Base-by-base conservation (phyloP, 2,329 filamentous ascomycete genomes). In the Trichoderma sp. region DNA sequence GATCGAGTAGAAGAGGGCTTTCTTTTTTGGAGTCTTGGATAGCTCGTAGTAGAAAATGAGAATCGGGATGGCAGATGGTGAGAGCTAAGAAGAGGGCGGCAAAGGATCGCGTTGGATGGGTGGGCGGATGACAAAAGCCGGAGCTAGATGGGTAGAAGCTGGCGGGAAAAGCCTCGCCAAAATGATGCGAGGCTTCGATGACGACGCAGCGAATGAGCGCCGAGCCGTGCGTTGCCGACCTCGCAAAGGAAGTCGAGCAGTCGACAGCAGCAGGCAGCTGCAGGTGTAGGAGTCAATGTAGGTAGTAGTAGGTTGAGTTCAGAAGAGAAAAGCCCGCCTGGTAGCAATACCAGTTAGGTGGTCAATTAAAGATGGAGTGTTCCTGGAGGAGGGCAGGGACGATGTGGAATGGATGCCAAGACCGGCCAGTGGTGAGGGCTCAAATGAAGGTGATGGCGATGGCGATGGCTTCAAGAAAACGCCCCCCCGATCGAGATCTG, bases 131-230 rank as follows among this genome's bases (percentile, higher is more conserved):
- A 40, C 59, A 61, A 47, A 59, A 61, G 33, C 29, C 58, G 65
- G 35, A 16, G 40, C 24, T 68, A 59, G 64, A 59, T n/a, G 64
- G 55, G 24, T 60, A 59, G 64, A 59, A 43, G 64, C 43, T 67
- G 64, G 64, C 40, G 59, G 64, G 68, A 69, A 69, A 64, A 69
- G 68, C 66, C 66, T 68, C 66, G 66, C 52, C 53, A 61, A 55
- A 56, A 68, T 52, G 59, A 58, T 55, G 58, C 57, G 47, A 49
- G 19, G 47, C 40, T 49, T 49, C 40, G 63, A 52, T 64, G 67
- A 49, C 60, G 62, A 66, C 37, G 53, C 63, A 14, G 53, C 53
- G 21, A 49, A 49, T 49, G 21, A 49, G 21, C 47, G 47, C 19
- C 16, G 53, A 56, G 47, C 47, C 47, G 19, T 49, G 47, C n/a